A percentile compares a stretch with the other conserved stretches of the same genome.
Conservation (phyloP, 2,329 filamentous ascomycete species). For the Davidsoniella eucalypti region DNA sequence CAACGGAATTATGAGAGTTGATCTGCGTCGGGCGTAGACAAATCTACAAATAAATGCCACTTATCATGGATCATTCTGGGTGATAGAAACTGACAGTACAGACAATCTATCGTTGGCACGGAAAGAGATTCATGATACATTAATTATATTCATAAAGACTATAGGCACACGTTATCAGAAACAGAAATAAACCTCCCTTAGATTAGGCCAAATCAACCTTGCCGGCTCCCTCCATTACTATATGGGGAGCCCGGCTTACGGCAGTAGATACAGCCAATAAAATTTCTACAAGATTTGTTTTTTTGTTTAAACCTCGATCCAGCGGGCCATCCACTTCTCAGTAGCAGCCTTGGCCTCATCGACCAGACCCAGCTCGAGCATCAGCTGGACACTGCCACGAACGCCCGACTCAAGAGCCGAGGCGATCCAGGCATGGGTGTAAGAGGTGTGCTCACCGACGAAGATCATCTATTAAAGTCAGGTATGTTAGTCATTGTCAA, state of each 20-base stretch:
- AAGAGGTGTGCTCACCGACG: constrained; percentile 51
- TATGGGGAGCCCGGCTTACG: too few species aligned
- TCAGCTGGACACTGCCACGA: constrained; percentile 44
- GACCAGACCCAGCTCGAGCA: constrained; percentile 46
- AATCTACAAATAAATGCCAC: too few species aligned
- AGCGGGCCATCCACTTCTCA: constrained; percentile 52
- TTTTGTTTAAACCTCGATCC: constrained; percentile 31
- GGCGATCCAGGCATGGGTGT: constrained; percentile 56
- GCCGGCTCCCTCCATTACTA: background rate
- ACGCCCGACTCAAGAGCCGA: constrained; percentile 52
- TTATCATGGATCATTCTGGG: too few species aligned
- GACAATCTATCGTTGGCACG: too few species aligned
- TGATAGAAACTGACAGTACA: too few species aligned
- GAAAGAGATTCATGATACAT: too few species aligned
- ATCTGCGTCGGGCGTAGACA: too few species aligned
- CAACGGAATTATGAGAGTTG: too few species aligned
- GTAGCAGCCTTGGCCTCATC: constrained; percentile 52
- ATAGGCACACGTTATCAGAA: too few species aligned
- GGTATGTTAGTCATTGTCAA: background rate
- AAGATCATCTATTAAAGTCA: constrained; percentile 39
- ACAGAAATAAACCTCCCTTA: too few species aligned
- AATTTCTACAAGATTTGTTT: background rate
- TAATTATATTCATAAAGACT: too few species aligned
- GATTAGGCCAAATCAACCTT: too few species aligned
- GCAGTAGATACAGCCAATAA: background rate